Evolutionary conservation across 2,329 filamentous ascomycete genomes (phyloP), one percentile per base, ranked within the genome.

Genomic region (Penicillium capsulatum): DNA sequence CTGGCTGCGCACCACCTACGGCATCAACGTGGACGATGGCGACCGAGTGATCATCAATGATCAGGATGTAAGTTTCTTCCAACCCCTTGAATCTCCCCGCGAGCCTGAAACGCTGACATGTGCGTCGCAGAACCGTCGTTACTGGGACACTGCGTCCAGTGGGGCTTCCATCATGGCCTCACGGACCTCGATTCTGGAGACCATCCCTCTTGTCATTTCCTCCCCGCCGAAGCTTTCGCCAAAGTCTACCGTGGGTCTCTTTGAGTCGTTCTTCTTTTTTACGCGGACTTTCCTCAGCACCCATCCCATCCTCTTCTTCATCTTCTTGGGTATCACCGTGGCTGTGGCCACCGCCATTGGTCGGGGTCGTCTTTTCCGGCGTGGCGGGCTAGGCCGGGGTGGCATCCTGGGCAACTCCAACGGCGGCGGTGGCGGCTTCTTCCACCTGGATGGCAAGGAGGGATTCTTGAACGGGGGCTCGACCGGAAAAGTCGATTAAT

Each of bases 11-110:
- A 90, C 84, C n/a, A 96, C 91, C 0, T 98, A 94, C 59, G 91
- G 91, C 38, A 84, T 97, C 52, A 86, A 94, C 54, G 82, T 92
- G 20, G 74, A 73, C 45, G 82, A 92, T 47, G 90, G 91, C 33
- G 92, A 97, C 65, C 81, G 87, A 47, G 86, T 98, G 39, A 84
- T 98, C 43, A 92, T 98, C 68, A 96, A 96, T 53, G 92, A 98
- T 56, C 87, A 97, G 73, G 89, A 94, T 65, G 89, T 94, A 73
- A 84, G 86, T 15, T 75, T 16, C 19, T n/a, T n/a, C n/a, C n/a
- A n/a, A n/a, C n/a, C n/a, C n/a, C n/a, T n/a, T n/a, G n/a, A n/a
- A n/a, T n/a, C n/a, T n/a, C n/a, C n/a, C n/a, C n/a, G n/a, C n/a
- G n/a, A n/a, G n/a, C 4, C 5, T 11, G 26, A n/a, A 14, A 14